These are phyloP conservation scores for Linnemannia elongata DNA, from an alignment of 192 early-diverging fungal species.

Conservation along the genomic window DNA sequence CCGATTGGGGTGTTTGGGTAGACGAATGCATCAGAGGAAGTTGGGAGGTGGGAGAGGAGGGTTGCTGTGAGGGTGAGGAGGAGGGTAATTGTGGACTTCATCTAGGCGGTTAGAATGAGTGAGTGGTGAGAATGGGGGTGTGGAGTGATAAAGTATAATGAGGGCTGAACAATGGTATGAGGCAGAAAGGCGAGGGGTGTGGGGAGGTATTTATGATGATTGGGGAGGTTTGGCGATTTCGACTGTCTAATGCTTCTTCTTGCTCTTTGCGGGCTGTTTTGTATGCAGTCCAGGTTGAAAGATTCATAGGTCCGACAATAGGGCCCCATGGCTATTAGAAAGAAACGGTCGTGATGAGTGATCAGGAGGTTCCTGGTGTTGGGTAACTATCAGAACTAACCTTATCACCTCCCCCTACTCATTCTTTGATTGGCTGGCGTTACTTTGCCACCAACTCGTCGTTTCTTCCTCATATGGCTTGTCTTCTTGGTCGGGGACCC, in stretches of 20 bases:
- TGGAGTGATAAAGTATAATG: too few species aligned
- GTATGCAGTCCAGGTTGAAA: slow-evolving; percentile 3
- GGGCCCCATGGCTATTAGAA: neutral
- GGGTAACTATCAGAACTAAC: neutral
- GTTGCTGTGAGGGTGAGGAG: neutral
- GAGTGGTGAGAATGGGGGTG: neutral
- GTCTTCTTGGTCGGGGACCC: too few species aligned
- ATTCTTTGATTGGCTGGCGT: too few species aligned
- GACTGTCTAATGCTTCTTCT: neutral
- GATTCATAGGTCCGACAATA: neutral
- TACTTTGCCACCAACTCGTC: too few species aligned
- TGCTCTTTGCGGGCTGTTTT: too few species aligned
- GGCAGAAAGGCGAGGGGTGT: too few species aligned
- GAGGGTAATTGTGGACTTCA: neutral
- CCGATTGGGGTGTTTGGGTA: slow-evolving; percentile 33
- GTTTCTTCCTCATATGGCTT: too few species aligned
- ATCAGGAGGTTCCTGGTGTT: neutral
- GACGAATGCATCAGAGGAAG: slow-evolving; percentile 23
- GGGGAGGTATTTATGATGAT: slow-evolving; percentile 1
- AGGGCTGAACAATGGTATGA: too few species aligned
- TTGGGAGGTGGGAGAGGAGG: neutral
- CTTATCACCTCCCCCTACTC: too few species aligned
- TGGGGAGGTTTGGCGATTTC: neutral
- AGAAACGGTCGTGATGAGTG: neutral
- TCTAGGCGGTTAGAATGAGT: neutral